Evolutionary conservation across 805 yeast species (phyloP).

Genomic region (Hanseniaspora pseudoguilliermondii): DNA sequence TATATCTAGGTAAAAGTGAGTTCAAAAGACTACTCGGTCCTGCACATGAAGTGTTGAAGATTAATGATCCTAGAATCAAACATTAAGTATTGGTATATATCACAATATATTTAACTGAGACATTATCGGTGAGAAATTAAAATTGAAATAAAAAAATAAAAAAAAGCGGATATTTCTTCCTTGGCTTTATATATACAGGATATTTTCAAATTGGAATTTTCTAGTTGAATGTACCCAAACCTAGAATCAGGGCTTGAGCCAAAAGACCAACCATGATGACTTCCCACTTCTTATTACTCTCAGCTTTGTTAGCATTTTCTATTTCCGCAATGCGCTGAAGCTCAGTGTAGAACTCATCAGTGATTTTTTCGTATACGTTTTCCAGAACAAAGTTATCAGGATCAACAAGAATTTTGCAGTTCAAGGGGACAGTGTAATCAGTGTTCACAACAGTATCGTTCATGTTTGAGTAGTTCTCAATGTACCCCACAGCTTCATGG

Average conservation of each 20-base stretch:
- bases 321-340: not conserved
- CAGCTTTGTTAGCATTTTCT: not conserved
- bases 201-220: not conserved
- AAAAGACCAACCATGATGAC: constrained; percentile 4
- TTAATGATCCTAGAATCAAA: constrained; percentile 62
- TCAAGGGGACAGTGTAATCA: constrained; percentile 6
- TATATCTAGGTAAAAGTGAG: constrained; percentile 83
- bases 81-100: not conserved
- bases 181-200: not conserved
- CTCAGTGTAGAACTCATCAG: constrained; percentile 10
- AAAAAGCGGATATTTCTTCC: too few species aligned
- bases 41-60: constrained; percentile 74
- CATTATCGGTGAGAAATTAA: not conserved
- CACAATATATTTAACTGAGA: not conserved
- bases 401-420: constrained; percentile 6
- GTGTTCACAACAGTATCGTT: not conserved
- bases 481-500: not conserved
- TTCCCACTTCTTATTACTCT: constrained; percentile 7
- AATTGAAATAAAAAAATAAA: not conserved
- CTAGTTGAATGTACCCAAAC: constrained; percentile 9
- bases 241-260: constrained; percentile 4
- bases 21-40: constrained; percentile 91
- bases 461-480: not conserved
- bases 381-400: not conserved
- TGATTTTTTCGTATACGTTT: constrained; percentile 1